Percentiles rank a stretch among this genome's conserved stretches.
Conservation (phyloP, 2,329 filamentous ascomycete genomes). For the Lecanicillium sp. region DNA sequence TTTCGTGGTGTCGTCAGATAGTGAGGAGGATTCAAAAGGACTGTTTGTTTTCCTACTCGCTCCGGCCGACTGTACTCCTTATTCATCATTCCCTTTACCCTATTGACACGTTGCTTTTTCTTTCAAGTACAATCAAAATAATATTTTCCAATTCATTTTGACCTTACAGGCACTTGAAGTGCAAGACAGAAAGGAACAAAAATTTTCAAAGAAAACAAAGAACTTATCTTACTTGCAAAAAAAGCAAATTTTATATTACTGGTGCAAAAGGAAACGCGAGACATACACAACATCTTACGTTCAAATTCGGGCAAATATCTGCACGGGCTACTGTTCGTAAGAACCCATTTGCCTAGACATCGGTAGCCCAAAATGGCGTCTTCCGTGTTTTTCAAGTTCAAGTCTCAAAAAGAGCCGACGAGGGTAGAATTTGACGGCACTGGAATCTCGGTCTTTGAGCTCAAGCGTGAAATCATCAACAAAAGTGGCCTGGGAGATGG, state of each 20-base stretch:
- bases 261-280: slow-evolving; percentile 2
- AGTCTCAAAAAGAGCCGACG: slow-evolving; percentile 92
- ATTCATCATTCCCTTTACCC: slow-evolving; percentile 25
- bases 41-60: slow-evolving; percentile 26
- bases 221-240: slow-evolving; percentile 6
- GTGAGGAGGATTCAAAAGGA: slow-evolving; percentile 24
- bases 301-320: background rate
- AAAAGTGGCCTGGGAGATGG: slow-evolving; percentile 91
- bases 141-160: slow-evolving; percentile 30
- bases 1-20: slow-evolving; percentile 2
- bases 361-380: slow-evolving; percentile 62
- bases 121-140: slow-evolving; percentile 45
- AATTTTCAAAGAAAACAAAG: slow-evolving; percentile 21
- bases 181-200: slow-evolving; percentile 22
- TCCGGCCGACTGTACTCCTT: slow-evolving; percentile 32
- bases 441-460: slow-evolving; percentile 94
- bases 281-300: background rate
- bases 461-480: slow-evolving; percentile 97
- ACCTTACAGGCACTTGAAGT: slow-evolving; percentile 29
- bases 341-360: background rate
- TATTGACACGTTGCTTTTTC: slow-evolving; percentile 24
- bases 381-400: slow-evolving; percentile 99
- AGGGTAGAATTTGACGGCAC: slow-evolving; percentile 96
- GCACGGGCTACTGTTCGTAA: background rate
- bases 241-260: slow-evolving; percentile 2